Evolutionary conservation across 495 filamentous ascomycete species (phyloP).

Genomic region (Penicilliopsis zonata): DNA sequence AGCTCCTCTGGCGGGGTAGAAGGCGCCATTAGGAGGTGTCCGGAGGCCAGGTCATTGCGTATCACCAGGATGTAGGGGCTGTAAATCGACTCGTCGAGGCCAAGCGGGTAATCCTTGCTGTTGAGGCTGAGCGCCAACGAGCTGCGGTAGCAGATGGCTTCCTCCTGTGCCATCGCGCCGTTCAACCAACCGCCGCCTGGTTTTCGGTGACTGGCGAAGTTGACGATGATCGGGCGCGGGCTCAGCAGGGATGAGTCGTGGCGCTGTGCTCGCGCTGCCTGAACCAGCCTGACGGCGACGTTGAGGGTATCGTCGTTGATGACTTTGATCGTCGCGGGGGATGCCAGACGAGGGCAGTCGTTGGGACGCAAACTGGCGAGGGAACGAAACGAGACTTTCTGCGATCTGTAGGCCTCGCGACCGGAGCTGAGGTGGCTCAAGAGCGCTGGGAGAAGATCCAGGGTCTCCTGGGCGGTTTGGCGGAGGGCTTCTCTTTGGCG

Average conservation of each 20-base stretch:
- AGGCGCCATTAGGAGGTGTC: background rate
- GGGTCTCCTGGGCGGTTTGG: too few species aligned
- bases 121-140: conserved; percentile 41
- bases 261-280: background rate
- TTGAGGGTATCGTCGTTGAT: background rate
- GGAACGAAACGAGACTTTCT: too few species aligned
- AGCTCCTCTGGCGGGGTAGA: background rate
- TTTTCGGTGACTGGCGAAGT: conserved; percentile 41
- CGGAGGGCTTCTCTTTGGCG: too few species aligned
- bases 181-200: conserved; percentile 44
- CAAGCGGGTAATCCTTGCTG: conserved; percentile 41
- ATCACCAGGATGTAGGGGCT: background rate
- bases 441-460: too few species aligned
- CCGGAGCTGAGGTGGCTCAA: too few species aligned
- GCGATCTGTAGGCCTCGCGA: too few species aligned
- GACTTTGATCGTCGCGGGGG: background rate
- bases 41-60: background rate
- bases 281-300: background rate
- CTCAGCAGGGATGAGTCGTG: background rate
- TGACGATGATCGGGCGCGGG: conserved; percentile 15
- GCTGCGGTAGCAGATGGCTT: conserved; percentile 46
- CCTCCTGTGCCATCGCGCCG: conserved; percentile 46
- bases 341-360: background rate
- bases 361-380: too few species aligned
- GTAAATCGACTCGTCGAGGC: conserved; percentile 37